phyloP scores from a whole-genome alignment of 129 eudicot species.

The Lonicera japonica region DNA sequence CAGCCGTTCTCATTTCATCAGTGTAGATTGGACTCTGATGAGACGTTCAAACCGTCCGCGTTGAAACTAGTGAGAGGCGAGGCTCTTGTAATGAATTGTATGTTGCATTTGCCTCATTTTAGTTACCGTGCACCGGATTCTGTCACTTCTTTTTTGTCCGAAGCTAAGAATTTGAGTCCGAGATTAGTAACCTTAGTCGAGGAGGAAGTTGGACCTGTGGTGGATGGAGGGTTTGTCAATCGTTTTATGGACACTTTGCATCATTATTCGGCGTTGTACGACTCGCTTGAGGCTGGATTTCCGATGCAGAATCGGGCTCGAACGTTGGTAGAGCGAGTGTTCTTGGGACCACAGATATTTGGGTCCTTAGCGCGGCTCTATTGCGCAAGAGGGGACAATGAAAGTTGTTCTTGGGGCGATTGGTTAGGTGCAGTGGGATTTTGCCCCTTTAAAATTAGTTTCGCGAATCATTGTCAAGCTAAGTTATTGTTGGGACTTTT shows the following conservation, averaged over 20 bases:
- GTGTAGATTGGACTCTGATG: constrained; percentile 51
- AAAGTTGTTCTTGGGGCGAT: constrained; percentile 38
- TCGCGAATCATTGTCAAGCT: constrained; percentile 83
- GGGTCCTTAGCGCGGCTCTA: constrained; percentile 60
- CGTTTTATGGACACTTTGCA: constrained; percentile 64
- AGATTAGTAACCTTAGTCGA: constrained; percentile 58
- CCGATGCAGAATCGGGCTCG: constrained; percentile 71
- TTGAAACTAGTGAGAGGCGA: constrained; percentile 69
- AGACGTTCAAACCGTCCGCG: constrained; percentile 47
- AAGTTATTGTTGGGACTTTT: constrained; percentile 60
- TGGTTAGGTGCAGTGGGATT: constrained; percentile 41
- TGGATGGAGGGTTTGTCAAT: constrained; percentile 55
- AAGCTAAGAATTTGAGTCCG: constrained; percentile 51
- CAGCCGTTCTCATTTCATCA: constrained; percentile 85
- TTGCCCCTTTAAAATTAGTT: constrained; percentile 44
- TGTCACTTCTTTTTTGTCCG: constrained; percentile 51
- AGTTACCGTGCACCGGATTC: constrained; percentile 48
- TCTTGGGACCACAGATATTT: constrained; percentile 54
- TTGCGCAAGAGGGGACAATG: constrained; percentile 29
- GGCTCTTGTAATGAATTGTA: constrained; percentile 60
- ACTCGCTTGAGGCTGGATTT: constrained; percentile 71
- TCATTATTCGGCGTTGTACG: constrained; percentile 64
- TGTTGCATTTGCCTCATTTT: constrained; percentile 61
- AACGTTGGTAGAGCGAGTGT: constrained; percentile 64
- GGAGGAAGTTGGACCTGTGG: constrained; percentile 42